Base-by-base conservation (phyloP, 1,139 yeast genomes). In the Yamadazyma spencermartinsiae region DNA sequence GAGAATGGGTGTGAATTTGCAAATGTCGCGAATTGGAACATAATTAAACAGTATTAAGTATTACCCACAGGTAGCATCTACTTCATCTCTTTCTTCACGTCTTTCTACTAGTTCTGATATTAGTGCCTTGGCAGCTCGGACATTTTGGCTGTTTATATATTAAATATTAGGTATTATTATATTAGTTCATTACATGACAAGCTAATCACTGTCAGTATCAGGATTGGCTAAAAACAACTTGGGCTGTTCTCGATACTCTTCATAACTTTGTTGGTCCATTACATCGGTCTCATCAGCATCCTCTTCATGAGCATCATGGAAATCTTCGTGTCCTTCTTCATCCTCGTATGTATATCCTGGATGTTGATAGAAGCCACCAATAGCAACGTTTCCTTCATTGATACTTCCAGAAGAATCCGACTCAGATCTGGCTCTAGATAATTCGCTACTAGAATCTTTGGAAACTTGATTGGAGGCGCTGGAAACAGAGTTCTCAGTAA, bases 191-290 rank as follows among this genome's bases (percentile, higher is more conserved):
- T 9, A 6, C 17, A 5, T 26, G 4, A 10, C 16, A 9, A n/a
- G 5, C 23, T 28, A 45, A 25, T 50, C 55, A 37, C 49, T 50
- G 45, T 52, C 57, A 38, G 42, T 35, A 41, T 85, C 94, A 0
- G 94, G 94, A 46, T 85, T 85, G 26, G 89, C 90, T 36, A 85
- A 77, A 41, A 76, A 80, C 48, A 85, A 67, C 35, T 74, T 68
- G 51, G 72, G 65, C 37, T 63, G 51, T 14, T 69, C 77, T 28
- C 72, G 75, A 52, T 65, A 51, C 46, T 52, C 38, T 44, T 37
- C 40, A 15, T 11, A 18, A 2, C 29, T 27, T 9, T 43, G 55
- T 19, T 34, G 52, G 14, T 50, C 55, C 9, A 10, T 27, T 11
- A 32, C 42, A 13, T 47, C 58, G 13, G 50, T 58, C 9, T 52